Conservation (phyloP, 1,284 basidiomycete genomes). For the Leccinum cinnamomeum region DNA sequence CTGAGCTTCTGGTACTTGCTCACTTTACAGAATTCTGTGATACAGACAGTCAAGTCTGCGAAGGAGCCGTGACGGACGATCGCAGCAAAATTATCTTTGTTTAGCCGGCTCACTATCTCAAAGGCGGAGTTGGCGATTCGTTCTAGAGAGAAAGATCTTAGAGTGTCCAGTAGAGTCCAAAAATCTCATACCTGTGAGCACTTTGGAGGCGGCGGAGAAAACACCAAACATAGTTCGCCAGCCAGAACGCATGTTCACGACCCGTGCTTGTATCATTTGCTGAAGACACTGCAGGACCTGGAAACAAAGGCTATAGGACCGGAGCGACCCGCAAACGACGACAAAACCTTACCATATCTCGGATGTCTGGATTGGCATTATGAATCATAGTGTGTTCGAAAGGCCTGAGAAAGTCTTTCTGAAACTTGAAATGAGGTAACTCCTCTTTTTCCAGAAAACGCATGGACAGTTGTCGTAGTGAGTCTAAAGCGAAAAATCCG, state of each 20-base stretch:
- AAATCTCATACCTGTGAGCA: constrained; percentile 70
- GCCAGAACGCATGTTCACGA: constrained; percentile 94
- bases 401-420: constrained; percentile 98
- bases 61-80: constrained; percentile 94
- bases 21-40: constrained; percentile 99
- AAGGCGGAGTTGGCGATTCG: constrained; percentile 94
- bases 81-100: constrained; percentile 87
- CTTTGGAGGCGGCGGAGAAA: constrained; percentile 93
- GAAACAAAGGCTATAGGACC: constrained; percentile 6
- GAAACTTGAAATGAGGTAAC: constrained; percentile 97
- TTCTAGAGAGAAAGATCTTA: constrained; percentile 48
- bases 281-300: constrained; percentile 96
- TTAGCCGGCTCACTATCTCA: constrained; percentile 91
- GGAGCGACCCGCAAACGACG: constrained; percentile 14
- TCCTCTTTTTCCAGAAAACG: constrained; percentile 99
- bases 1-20: constrained; percentile 99
- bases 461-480: constrained; percentile 97
- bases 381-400: constrained; percentile 99
- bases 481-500: constrained; percentile 96
- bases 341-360: constrained; percentile 81
- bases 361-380: constrained; percentile 92
- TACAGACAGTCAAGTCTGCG: constrained; percentile 94
- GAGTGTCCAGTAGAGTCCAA: not conserved
- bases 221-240: constrained; percentile 99
- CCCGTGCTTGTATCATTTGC: constrained; percentile 97